Evolutionary conservation across 495 filamentous ascomycete genomes (phyloP).

Genomic region (Aspergillus wentii): DNA sequence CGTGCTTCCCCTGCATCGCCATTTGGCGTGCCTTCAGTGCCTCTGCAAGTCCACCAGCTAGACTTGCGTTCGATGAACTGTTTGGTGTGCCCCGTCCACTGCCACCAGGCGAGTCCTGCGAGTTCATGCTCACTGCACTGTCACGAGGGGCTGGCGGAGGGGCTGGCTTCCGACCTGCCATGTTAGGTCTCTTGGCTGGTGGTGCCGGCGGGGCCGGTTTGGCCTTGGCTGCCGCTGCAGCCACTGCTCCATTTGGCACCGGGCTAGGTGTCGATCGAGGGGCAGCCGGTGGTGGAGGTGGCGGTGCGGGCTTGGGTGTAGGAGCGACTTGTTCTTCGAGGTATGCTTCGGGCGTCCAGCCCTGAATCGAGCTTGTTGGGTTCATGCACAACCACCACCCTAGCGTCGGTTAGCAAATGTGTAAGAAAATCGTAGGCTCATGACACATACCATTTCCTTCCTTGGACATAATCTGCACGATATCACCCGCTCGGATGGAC

Average conservation of each 20-base stretch:
- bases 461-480: conserved; percentile 82
- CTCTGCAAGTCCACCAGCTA: conserved; percentile 83
- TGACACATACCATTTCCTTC: conserved; percentile 78
- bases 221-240: conserved; percentile 48
- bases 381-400: conserved; percentile 94
- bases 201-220: conserved; percentile 80
- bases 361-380: conserved; percentile 57
- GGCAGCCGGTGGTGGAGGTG: conserved; percentile 57
- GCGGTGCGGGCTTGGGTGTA: conserved; percentile 43
- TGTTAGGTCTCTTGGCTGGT: conserved; percentile 77
- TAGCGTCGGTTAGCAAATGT: conserved; percentile 32
- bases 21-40: conserved; percentile 70
- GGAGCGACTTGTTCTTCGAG: conserved; percentile 66
- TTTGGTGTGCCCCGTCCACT: conserved; percentile 66
- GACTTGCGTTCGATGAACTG: conserved; percentile 60
- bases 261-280: conserved; percentile 39
- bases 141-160: conserved; percentile 61
- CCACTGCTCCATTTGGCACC: conserved; percentile 44
- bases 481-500: conserved; percentile 66
- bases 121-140: conserved; percentile 68
- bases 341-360: conserved; percentile 92
- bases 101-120: conserved; percentile 53
- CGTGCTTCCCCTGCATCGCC: conserved; percentile 58
- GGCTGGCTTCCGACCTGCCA: conserved; percentile 59
- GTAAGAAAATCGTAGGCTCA: neutral